Evolutionary conservation across 140 eudicot genomes (phyloP).

Genomic region (Senecio squalidus): DNA sequence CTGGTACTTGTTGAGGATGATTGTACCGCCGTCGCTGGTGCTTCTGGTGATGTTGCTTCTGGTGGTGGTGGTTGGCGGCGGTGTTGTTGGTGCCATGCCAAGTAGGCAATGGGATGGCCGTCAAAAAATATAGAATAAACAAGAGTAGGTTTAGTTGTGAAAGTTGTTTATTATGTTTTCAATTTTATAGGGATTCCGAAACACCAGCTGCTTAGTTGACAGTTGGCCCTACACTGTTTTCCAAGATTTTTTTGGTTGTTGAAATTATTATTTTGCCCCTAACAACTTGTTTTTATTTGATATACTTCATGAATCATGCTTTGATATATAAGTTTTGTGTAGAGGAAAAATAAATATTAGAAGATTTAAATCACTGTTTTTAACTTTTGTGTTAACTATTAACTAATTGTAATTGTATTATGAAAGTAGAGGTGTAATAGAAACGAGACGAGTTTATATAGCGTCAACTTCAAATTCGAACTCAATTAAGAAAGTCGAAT

Average conservation of each 20-base stretch:
- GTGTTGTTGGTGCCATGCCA: slow-evolving; percentile 21
- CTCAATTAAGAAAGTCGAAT: too few species aligned
- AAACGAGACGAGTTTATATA: too few species aligned
- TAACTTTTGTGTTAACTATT: too few species aligned
- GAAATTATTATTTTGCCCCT: slow-evolving; percentile 15
- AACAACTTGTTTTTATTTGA: too few species aligned
- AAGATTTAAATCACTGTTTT: too few species aligned
- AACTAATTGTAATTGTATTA: too few species aligned
- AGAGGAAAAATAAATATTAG: too few species aligned
- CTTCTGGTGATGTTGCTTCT: slow-evolving; percentile 21
- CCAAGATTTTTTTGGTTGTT: slow-evolving; percentile 22
- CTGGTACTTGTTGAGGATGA: slow-evolving; percentile 44
- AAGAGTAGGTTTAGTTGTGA: slow-evolving; percentile 10
- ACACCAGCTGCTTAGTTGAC: neutral
- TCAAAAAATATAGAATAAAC: neutral
- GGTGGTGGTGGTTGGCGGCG: slow-evolving; percentile 21
- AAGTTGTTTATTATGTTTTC: slow-evolving; percentile 3
- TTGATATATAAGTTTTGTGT: too few species aligned
- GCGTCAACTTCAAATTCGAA: too few species aligned
- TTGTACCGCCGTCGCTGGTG: slow-evolving; percentile 43
- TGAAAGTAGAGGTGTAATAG: too few species aligned
- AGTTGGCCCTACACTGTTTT: slow-evolving; percentile 15
- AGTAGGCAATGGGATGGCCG: slow-evolving; percentile 9
- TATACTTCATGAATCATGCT: too few species aligned
- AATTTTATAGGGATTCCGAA: slow-evolving; percentile 21